Evolutionary conservation across 2,329 filamentous ascomycete species (phyloP), one percentile per base, ranked within the genome.

Genomic region (Emmonsiellopsis sp.): DNA sequence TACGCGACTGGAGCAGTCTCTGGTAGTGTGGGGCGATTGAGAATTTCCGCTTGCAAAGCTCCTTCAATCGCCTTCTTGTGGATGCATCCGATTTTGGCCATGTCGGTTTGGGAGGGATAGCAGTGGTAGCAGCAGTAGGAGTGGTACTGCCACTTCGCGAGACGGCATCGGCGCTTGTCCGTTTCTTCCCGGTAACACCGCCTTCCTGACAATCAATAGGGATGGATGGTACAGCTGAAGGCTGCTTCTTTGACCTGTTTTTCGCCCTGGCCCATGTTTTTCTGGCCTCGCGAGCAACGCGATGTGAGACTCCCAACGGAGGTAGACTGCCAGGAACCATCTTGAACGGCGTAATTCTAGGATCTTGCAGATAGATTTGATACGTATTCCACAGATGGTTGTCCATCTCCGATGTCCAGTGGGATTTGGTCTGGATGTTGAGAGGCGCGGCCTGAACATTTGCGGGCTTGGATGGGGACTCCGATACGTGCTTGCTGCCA

Each of bases 381-480:
- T 84, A 85, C 7, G 80, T 82, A 63, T 81, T 78, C 82, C 82
- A 84, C 34, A 85, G 68, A 62, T 85, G 82, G 53, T 79, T 76
- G 62, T 85, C 82, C 81, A 84, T 84, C 50, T 82, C 80, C 43
- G 77, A 69, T 5, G 78, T 83, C 77, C 82, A 85, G 42, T 64
- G 62, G 61, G 63, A 58, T 58, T 57, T 65, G 48, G 60, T 60
- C 51, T 56, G 59, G 31, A 57, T 45, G 27, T 56, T 55, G 11
- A 63, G 59, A n/a, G 66, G 56, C 51, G 63, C 58, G 9, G 56
- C 60, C 34, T 62, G 58, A 27, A 60, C 61, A 21, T 62, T 67
- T 52, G 60, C 61, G 7, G 64, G 65, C 44, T 67, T 60, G 34
- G 67, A 66, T 5, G 70, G 68, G 14, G 70, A 68, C 46, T 73